phyloP scores from a whole-genome alignment of 2,329 filamentous ascomycete genomes.

The Cordyceps sp. region DNA sequence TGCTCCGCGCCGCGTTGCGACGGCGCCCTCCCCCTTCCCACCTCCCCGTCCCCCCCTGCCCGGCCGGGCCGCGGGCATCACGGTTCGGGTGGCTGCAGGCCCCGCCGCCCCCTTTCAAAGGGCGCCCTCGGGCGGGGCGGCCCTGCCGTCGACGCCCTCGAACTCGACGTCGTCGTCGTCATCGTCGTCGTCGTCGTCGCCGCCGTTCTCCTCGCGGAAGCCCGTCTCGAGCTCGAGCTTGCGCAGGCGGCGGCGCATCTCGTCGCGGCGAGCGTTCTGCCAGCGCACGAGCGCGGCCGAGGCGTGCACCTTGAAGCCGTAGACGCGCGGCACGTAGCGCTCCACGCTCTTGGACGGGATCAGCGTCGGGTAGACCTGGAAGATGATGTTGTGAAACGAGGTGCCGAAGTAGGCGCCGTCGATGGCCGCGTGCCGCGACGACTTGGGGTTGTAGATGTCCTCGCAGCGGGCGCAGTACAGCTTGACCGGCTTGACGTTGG shows the following conservation, averaged over 20 bases:
- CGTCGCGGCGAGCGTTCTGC: conserved; percentile 69
- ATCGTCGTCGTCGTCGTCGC: conserved; percentile 47
- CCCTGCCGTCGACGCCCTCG: no score
- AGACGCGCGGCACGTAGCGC: conserved; percentile 78
- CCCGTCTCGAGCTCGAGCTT: conserved; percentile 60
- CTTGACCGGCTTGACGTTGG: conserved; percentile 81
- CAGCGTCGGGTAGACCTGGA: conserved; percentile 90
- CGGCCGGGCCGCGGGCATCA: no score
- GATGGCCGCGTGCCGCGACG: conserved; percentile 82
- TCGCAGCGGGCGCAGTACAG: conserved; percentile 96
- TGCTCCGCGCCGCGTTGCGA: no score
- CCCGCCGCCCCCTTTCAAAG: no score
- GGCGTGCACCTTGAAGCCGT: conserved; percentile 91
- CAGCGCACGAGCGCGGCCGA: conserved; percentile 76
- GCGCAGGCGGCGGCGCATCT: conserved; percentile 63
- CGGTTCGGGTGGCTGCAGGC: no score
- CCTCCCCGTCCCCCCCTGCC: no score
- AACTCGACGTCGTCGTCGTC: conserved; percentile 30
- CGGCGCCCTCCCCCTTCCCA: no score
- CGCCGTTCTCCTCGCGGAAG: conserved; percentile 53
- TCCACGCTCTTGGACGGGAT: conserved; percentile 73
- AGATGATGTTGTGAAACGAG: conserved; percentile 97
- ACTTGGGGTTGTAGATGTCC: conserved; percentile 98
- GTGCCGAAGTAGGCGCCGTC: conserved; percentile 97
- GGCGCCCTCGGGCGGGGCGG: no score